These are phyloP conservation scores for Nannochloropsis limnetica DNA, from an alignment of 352 stramenopile species.

Conservation along the genomic window DNA sequence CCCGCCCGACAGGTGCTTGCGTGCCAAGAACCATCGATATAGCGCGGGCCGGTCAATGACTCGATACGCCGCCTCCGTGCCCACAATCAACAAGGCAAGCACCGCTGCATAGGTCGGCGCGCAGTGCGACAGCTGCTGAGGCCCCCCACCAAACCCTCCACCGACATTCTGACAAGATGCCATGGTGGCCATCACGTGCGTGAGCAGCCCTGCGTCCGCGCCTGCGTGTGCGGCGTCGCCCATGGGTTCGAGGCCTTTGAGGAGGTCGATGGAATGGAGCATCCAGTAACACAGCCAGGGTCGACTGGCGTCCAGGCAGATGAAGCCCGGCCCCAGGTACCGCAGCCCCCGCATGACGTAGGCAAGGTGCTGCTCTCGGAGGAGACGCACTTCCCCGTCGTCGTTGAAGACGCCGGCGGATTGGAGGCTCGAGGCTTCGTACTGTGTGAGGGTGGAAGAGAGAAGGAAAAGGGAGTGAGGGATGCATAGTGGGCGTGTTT, in stretches of 20 bases:
- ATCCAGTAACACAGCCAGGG: conserved; percentile 98
- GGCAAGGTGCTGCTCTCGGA: conserved; percentile 37
- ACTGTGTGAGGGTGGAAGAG: neutral
- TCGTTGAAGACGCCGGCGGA: conserved; percentile 31
- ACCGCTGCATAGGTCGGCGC: conserved; percentile 87
- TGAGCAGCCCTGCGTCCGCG: neutral
- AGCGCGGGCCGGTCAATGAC: conserved; percentile 62
- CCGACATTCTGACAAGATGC: conserved; percentile 47
- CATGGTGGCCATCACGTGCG: conserved; percentile 31
- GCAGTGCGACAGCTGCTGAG: conserved; percentile 67
- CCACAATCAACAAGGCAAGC: conserved; percentile 79
- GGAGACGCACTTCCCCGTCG: conserved; percentile 37
- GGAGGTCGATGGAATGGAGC: conserved; percentile 81
- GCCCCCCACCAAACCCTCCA: conserved; percentile 87
- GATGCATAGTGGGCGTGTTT: neutral
- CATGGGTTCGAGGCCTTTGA: conserved; percentile 62
- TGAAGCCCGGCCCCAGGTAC: conserved; percentile 42
- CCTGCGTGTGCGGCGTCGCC: neutral
- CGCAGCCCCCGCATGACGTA: conserved; percentile 41
- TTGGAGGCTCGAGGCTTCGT: neutral
- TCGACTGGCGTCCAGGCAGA: conserved; percentile 73
- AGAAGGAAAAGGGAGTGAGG: neutral
- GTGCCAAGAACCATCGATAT: conserved; percentile 74
- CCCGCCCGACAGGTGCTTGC: conserved; percentile 72
- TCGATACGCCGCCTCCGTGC: conserved; percentile 66